phyloP scores from a whole-genome alignment of 345 rosid genomes.

The Bruguiera parviflora region DNA sequence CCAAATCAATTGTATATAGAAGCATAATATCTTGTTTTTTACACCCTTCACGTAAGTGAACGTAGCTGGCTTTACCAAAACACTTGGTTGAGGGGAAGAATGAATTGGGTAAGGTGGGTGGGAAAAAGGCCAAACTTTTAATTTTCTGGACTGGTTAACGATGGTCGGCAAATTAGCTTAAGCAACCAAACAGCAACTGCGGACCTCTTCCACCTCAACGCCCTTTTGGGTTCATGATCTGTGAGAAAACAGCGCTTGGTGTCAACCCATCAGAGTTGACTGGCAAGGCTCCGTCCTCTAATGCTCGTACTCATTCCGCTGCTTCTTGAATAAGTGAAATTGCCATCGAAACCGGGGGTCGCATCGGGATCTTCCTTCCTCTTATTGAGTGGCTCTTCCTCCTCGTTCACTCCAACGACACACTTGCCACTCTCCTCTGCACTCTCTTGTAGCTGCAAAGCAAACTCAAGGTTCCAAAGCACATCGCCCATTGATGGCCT shows the following conservation, averaged over 20 bases:
- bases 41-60: constrained; percentile 23
- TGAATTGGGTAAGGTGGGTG: background rate
- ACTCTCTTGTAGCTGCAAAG: constrained; percentile 89
- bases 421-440: constrained; percentile 83
- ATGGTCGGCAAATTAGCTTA: constrained; percentile 6
- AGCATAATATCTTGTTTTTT: constrained; percentile 13
- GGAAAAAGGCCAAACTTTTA: background rate
- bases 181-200: constrained; percentile 9
- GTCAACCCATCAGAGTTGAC: constrained; percentile 91
- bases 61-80: constrained; percentile 5
- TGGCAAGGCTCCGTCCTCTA: constrained; percentile 86
- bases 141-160: constrained; percentile 1
- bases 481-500: constrained; percentile 13
- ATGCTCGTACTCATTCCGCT: constrained; percentile 91
- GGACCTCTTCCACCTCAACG: constrained; percentile 43
- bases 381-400: constrained; percentile 55
- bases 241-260: constrained; percentile 97
- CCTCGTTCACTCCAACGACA: constrained; percentile 43
- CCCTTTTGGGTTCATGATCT: constrained; percentile 97
- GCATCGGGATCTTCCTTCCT: constrained; percentile 60
- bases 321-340: constrained; percentile 75
- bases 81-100: background rate
- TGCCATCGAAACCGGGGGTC: constrained; percentile 55
- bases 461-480: background rate
- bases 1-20: background rate